These are phyloP conservation scores for Begonia loranthoides DNA, from an alignment of 306 rosid genomes.

Conservation along the genomic window DNA sequence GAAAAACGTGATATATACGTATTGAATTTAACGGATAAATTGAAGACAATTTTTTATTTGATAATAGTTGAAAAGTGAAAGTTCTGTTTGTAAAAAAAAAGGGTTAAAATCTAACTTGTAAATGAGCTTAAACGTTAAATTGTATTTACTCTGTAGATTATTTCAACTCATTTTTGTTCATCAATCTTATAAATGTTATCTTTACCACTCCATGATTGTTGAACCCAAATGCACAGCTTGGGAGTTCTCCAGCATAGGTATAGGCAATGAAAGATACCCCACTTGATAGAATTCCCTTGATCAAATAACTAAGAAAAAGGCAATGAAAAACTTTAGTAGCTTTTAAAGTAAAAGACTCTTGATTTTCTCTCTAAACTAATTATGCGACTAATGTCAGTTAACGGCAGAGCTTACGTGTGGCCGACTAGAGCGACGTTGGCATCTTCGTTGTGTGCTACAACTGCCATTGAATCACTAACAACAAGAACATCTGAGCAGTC, in stretches of 20 bases:
- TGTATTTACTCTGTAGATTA: no score
- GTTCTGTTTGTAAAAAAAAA: background rate
- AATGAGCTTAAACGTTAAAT: no score
- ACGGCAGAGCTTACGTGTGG: slow-evolving; percentile 46
- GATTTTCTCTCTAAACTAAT: background rate
- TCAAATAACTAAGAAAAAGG: slow-evolving; percentile 43
- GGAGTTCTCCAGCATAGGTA: slow-evolving; percentile 91
- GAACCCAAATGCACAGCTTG: slow-evolving; percentile 67
- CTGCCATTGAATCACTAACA: slow-evolving; percentile 49
- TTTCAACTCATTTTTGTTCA: no score
- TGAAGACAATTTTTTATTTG: no score
- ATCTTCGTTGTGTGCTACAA: slow-evolving; percentile 87
- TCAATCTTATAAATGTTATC: no score
- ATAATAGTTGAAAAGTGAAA: background rate
- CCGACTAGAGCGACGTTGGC: slow-evolving; percentile 64
- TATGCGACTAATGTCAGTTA: background rate
- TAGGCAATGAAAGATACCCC: slow-evolving; percentile 53
- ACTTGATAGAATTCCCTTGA: slow-evolving; percentile 43
- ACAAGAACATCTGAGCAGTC: slow-evolving; percentile 79
- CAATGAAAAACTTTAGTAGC: background rate
- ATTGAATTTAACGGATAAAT: background rate
- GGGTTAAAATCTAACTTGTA: no score
- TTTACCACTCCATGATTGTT: slow-evolving; percentile 60
- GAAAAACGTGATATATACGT: no score
- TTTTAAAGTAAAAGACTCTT: background rate